Base-by-base conservation (phyloP, 2,329 filamentous ascomycete genomes). In the Xylaria sp. region DNA sequence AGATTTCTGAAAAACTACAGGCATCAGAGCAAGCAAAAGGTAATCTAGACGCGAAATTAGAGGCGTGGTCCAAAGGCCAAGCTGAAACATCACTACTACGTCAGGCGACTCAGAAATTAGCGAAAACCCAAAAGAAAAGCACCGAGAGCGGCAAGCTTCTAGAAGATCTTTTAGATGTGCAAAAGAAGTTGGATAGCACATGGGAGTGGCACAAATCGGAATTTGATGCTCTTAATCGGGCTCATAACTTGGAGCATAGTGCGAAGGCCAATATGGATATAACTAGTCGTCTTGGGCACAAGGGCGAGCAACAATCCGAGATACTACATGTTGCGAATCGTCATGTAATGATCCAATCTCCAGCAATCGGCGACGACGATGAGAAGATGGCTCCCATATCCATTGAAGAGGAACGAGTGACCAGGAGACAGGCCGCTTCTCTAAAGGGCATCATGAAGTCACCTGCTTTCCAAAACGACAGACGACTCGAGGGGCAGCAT, bases 371-470 rank as follows among this genome's bases (percentile, higher is more conserved):
- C 59, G 67, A 71, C 16, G 44, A 60, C 21, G 73, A 76, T 47
- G 72, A 74, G 27, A 53, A 60, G 23, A 68, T 62, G 25, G 60
- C 71, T 57, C 75, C 75, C 2, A 65, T 77, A 63, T 76, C 76
- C 18, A 59, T 80, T 40, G 74, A 79, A 59, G 72, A 77, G 23
- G 76, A 77, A 60, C 74, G 73, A 61, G 68, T 69, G 42, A 72
- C 72, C 9, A 73, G 78, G 51, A 74, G 78, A 60, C 73, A 74
- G 18, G 62, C 63, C 8, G 63, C 57, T 55, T 70, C 73, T 6
- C 70, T 69, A 55, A 73, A 70, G 62, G 71, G 76, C 32, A 78
- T 79, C 50, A 77, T 78, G 65, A 78, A 78, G 55, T 35, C 63
- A 18, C 54, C 21, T 21, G 18, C 44, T 47, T 10, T 18, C 42